Conservation (phyloP, 495 filamentous ascomycete species). For the Glutinoglossum americanum region DNA sequence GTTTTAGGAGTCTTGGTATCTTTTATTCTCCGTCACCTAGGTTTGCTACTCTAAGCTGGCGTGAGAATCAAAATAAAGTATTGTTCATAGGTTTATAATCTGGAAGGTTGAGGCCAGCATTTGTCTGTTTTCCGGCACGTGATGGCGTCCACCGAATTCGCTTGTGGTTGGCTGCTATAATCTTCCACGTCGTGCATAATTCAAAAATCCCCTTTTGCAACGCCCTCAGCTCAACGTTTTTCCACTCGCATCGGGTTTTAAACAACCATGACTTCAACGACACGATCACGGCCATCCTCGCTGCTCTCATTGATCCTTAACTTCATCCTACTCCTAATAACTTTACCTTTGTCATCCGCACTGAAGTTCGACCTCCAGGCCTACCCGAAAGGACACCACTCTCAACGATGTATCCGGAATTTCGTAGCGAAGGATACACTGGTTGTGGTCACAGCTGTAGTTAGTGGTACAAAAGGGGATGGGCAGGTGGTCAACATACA, state of each 20-base stretch:
- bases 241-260: neutral
- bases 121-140: too few species aligned
- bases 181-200: neutral
- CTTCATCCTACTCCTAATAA: slow-evolving; percentile 8
- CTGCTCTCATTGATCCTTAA: neutral
- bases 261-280: neutral
- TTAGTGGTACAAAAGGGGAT: slow-evolving; percentile 69
- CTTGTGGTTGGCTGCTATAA: neutral
- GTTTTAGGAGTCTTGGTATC: neutral
- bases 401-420: slow-evolving; percentile 82
- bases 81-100: neutral
- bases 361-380: slow-evolving; percentile 88
- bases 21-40: neutral
- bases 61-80: neutral
- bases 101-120: too few species aligned
- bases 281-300: neutral
- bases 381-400: slow-evolving; percentile 28
- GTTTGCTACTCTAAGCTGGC: neutral
- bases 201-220: neutral
- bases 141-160: neutral
- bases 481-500: slow-evolving; percentile 90
- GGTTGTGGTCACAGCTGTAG: slow-evolving; percentile 92
- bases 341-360: slow-evolving; percentile 39
- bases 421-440: slow-evolving; percentile 84
- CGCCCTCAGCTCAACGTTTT: too few species aligned